Percentiles rank a stretch among this genome's conserved stretches.
These are phyloP conservation scores for Colletotrichum truncatum DNA, from an alignment of 2,329 filamentous ascomycete species.

Conservation along the genomic window DNA sequence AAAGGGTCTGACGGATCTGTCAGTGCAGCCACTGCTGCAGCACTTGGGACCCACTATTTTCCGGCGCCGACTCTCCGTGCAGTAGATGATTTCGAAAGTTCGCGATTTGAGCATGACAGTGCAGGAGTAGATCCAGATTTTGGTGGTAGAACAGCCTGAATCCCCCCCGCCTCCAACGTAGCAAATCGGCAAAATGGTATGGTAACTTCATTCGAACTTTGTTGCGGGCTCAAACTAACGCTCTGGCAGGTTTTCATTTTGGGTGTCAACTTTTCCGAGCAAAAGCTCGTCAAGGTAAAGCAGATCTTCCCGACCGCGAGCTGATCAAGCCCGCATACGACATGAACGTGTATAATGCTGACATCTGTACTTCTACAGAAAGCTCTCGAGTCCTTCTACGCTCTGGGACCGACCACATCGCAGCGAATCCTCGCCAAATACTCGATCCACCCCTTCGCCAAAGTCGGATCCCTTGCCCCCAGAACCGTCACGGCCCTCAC, in stretches of 20 bases:
- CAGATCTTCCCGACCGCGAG: not conserved
- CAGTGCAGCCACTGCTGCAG: slow-evolving; percentile 19
- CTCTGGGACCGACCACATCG: slow-evolving; percentile 76
- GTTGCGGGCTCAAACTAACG: not conserved
- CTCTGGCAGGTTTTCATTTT: slow-evolving; percentile 78
- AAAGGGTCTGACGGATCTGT: not conserved
- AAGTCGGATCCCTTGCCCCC: slow-evolving; percentile 77
- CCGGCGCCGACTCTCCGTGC: slow-evolving; percentile 27
- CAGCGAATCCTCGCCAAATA: slow-evolving; percentile 85
- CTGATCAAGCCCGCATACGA: not conserved
- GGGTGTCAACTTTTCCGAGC: slow-evolving; percentile 86
- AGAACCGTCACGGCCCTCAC: slow-evolving; percentile 85
- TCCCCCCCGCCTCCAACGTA: not conserved
- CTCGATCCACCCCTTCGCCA: slow-evolving; percentile 85
- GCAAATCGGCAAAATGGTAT: slow-evolving; percentile 16
- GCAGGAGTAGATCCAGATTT: not conserved
- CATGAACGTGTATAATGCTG: slow-evolving; percentile 2
- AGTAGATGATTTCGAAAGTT: slow-evolving; percentile 19
- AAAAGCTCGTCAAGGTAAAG: slow-evolving; percentile 82
- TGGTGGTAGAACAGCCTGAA: not conserved
- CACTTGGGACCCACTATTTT: slow-evolving; percentile 14
- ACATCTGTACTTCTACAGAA: slow-evolving; percentile 53
- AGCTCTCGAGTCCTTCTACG: slow-evolving; percentile 87
- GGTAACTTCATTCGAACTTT: too few species aligned
- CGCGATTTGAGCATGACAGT: slow-evolving; percentile 4